Evolutionary conservation across 306 rosid genomes (phyloP).

Genomic region (Malus sieversii): DNA sequence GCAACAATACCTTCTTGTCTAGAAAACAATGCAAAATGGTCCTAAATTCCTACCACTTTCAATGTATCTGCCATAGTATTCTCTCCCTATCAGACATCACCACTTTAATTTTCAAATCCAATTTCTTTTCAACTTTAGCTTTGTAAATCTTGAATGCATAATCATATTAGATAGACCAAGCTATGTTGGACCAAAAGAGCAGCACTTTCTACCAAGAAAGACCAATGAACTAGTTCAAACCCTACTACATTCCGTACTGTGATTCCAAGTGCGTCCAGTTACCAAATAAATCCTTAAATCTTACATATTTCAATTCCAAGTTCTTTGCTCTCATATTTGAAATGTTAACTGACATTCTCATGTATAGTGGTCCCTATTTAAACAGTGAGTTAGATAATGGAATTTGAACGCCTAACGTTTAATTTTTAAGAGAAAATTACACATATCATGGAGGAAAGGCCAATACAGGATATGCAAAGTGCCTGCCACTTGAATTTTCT

Average conservation of each 20-base stretch:
- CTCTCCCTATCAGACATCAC: too few species aligned
- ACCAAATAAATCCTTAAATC: too few species aligned
- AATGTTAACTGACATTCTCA: background rate
- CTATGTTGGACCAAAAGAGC: background rate
- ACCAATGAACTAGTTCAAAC: background rate
- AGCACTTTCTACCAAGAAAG: background rate
- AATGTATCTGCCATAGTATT: too few species aligned
- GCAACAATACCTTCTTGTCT: too few species aligned
- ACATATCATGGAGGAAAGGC: conserved; percentile 89
- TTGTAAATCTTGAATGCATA: background rate
- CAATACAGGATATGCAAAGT: conserved; percentile 62
- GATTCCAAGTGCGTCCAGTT: too few species aligned
- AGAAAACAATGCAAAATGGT: too few species aligned
- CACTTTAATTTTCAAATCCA: too few species aligned
- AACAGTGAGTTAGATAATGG: background rate
- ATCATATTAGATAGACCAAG: background rate
- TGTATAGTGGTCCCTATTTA: background rate
- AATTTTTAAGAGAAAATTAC: background rate
- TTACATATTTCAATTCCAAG: too few species aligned
- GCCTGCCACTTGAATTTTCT: conserved; percentile 46
- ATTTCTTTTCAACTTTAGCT: too few species aligned
- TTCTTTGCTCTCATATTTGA: background rate
- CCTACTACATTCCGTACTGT: background rate
- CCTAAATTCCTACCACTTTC: too few species aligned
- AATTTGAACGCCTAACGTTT: background rate